Percentiles rank a stretch among this genome's conserved stretches.
Evolutionary conservation across 495 filamentous ascomycete genomes (phyloP).

Genomic region (Neurospora sp.): DNA sequence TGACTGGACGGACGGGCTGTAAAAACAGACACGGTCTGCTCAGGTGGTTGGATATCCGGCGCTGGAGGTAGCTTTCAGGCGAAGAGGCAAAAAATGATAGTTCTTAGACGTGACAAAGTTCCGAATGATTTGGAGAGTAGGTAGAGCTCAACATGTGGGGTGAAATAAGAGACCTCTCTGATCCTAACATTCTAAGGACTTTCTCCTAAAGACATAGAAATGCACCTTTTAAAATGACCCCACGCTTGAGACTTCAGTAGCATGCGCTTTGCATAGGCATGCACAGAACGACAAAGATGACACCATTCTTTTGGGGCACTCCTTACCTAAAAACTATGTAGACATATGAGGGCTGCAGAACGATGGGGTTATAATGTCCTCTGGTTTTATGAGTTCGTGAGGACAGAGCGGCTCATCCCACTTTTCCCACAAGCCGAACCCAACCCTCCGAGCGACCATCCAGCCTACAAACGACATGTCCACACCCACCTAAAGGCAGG

Average conservation of each 20-base stretch:
- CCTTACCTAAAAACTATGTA: not conserved
- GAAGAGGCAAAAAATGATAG: not conserved
- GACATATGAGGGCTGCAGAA: not conserved
- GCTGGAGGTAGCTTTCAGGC: not conserved
- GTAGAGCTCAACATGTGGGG: not conserved
- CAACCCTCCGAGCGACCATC: not conserved
- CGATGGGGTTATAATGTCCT: not conserved
- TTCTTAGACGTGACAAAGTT: not conserved
- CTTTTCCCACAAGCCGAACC: not conserved
- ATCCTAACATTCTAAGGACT: not conserved
- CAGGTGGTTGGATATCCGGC: not conserved
- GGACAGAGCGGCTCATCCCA: not conserved
- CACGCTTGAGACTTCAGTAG: not conserved
- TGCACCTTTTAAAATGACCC: not conserved
- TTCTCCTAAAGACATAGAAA: not conserved
- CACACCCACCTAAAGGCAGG: not conserved
- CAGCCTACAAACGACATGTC: not conserved
- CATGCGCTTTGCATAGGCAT: not conserved
- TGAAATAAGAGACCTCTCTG: not conserved
- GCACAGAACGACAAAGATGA: not conserved
- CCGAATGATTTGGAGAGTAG: not conserved
- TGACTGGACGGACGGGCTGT: not conserved
- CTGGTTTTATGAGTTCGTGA: not conserved
- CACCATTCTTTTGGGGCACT: not conserved
- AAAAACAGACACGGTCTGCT: not conserved